Percentiles rank a stretch among this genome's conserved stretches.
These are phyloP conservation scores for Bolboschoenoplectus hybrid DNA, from an alignment of 202 grass and related monocot genomes.

Conservation along the genomic window DNA sequence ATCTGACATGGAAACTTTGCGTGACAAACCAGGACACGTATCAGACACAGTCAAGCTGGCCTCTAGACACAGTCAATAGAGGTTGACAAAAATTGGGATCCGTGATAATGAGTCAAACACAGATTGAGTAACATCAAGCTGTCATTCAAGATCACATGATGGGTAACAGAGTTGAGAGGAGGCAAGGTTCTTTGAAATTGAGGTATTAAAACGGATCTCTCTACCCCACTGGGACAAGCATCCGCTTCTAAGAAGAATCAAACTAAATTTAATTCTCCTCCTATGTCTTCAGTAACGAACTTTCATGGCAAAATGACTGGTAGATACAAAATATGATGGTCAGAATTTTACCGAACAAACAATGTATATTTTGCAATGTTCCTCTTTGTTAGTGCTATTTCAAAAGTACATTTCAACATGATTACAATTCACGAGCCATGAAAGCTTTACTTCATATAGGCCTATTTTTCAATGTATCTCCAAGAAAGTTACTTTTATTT, in stretches of 20 bases:
- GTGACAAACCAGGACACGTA: not conserved
- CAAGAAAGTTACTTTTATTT: not conserved
- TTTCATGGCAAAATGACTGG: conserved; percentile 3
- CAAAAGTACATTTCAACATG: not conserved
- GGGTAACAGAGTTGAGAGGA: not conserved
- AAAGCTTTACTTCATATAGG: not conserved
- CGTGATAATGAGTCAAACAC: not conserved
- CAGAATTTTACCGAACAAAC: not conserved
- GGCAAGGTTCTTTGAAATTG: not conserved
- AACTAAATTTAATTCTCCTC: conserved; percentile 1
- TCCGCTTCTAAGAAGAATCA: not conserved
- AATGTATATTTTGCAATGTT: not conserved
- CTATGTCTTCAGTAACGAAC: not conserved
- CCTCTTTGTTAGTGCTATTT: not conserved
- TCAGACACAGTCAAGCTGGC: not conserved
- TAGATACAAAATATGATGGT: not conserved
- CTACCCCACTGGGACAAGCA: not conserved
- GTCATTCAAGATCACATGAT: conserved; percentile 3
- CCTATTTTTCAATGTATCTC: not conserved
- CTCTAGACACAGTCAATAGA: not conserved
- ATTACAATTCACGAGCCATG: not conserved
- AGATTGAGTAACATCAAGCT: not conserved
- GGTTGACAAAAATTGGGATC: not conserved
- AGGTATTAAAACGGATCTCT: not conserved
- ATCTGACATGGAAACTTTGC: not conserved